Conservation (phyloP, 495 filamentous ascomycete genomes). For the Xylaria sp. region DNA sequence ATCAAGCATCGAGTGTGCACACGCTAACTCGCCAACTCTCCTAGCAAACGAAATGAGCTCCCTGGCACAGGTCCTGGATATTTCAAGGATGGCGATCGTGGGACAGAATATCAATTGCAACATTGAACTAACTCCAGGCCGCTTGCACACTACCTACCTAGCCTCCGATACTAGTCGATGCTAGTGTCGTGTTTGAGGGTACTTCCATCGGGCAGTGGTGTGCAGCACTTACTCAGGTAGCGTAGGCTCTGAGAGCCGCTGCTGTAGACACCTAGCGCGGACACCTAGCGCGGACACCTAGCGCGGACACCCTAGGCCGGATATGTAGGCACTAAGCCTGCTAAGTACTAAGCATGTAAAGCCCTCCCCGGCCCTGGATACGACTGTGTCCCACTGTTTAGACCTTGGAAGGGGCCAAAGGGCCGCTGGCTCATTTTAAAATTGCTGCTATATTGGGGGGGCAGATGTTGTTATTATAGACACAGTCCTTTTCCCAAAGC, state of each 20-base stretch:
- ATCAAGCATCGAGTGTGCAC: background rate
- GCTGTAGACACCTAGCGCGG: background rate
- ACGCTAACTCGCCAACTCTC: constrained; percentile 3
- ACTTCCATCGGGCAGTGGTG: no score
- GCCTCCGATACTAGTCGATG: constrained; percentile 4
- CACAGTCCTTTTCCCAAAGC: background rate
- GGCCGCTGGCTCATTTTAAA: constrained; percentile 27
- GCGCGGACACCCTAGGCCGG: no score
- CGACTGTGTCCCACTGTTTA: background rate
- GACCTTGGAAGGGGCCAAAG: constrained; percentile 13
- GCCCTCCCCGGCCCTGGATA: background rate
- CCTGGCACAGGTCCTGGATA: background rate
- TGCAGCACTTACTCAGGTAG: no score
- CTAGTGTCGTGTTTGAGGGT: no score
- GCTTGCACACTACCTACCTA: background rate
- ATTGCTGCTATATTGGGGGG: constrained; percentile 21
- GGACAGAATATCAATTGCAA: background rate
- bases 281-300: no score
- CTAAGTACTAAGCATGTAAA: no score
- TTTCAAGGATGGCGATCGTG: constrained; percentile 1
- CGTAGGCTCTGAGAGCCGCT: background rate
- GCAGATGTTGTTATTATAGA: constrained; percentile 9
- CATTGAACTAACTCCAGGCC: background rate
- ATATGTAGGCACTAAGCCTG: constrained; percentile 4
- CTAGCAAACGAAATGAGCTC: constrained; percentile 19